Conservation (phyloP, 2,329 filamentous ascomycete genomes). For the Alternaria gansuensis region DNA sequence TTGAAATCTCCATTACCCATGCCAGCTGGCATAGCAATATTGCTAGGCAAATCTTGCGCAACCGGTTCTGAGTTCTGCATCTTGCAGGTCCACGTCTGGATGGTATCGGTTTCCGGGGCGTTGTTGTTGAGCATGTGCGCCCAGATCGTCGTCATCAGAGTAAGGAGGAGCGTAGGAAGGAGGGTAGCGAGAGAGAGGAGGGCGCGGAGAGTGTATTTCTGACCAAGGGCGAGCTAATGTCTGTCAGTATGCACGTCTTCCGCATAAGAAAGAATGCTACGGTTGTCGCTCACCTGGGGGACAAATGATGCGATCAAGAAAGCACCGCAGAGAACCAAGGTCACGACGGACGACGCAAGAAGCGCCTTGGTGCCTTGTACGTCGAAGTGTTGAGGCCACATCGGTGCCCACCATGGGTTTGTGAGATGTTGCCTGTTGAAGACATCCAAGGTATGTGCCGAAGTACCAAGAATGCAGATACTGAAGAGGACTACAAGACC, state of each 20-base stretch:
- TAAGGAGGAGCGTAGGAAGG: conserved; percentile 51
- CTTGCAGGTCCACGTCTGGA: conserved; percentile 54
- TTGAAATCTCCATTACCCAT: conserved; percentile 52
- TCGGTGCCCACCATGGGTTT: conserved; percentile 60
- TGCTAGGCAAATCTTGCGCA: conserved; percentile 27
- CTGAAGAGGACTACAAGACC: conserved; percentile 53
- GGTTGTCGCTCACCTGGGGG: conserved; percentile 41
- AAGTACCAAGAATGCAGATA: conserved; percentile 55
- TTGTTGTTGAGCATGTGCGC: conserved; percentile 50
- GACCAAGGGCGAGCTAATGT: conserved; percentile 43
- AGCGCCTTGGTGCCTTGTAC: conserved; percentile 55
- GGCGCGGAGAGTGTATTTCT: conserved; percentile 52
- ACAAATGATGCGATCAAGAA: conserved; percentile 49
- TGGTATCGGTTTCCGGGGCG: conserved; percentile 48
- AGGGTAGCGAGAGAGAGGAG: conserved; percentile 50
- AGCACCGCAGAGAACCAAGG: conserved; percentile 52
- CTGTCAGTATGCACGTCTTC: conserved; percentile 16
- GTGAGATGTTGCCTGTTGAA: conserved; percentile 55
- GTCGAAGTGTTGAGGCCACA: conserved; percentile 61
- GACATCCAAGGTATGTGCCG: conserved; percentile 55
- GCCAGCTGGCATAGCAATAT: conserved; percentile 36
- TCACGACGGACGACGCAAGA: conserved; percentile 52
- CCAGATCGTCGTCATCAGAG: conserved; percentile 55
- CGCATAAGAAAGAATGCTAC: not conserved
- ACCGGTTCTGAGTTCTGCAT: conserved; percentile 42